Percentiles rank a stretch among this genome's conserved stretches.
These are phyloP conservation scores for Prunus armeniaca DNA, from an alignment of 306 rosid species.

Conservation along the genomic window DNA sequence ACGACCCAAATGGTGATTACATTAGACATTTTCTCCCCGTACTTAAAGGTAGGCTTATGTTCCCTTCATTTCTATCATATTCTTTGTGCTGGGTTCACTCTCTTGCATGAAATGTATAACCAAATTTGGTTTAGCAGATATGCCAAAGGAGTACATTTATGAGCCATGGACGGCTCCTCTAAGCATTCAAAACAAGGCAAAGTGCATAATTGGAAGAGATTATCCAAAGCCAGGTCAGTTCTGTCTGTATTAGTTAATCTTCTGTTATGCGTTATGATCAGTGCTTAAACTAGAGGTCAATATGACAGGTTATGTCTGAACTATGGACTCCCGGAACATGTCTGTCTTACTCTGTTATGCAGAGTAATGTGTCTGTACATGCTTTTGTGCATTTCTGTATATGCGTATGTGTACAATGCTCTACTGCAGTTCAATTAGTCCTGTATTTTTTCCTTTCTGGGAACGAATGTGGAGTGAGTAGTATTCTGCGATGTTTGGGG, in stretches of 20 bases:
- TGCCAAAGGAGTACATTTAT: constrained; percentile 87
- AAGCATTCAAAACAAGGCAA: constrained; percentile 81
- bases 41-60: constrained; percentile 49
- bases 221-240: constrained; percentile 87
- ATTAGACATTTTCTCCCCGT: constrained; percentile 85
- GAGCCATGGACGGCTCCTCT: constrained; percentile 98
- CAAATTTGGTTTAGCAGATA: constrained; percentile 46
- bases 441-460: neutral
- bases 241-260: neutral
- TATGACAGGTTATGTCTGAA: neutral
- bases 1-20: constrained; percentile 82
- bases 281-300: neutral
- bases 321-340: neutral
- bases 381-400: neutral
- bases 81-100: constrained; percentile 11
- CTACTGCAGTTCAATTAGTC: neutral
- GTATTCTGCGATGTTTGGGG: neutral
- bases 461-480: neutral
- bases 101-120: constrained; percentile 10
- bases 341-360: neutral
- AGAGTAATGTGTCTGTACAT: neutral
- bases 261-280: neutral
- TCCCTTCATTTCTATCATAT: constrained; percentile 17
- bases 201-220: constrained; percentile 86
- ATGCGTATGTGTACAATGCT: neutral